Conservation (phyloP, 1,284 basidiomycete species). For the Malassezia restricta region DNA sequence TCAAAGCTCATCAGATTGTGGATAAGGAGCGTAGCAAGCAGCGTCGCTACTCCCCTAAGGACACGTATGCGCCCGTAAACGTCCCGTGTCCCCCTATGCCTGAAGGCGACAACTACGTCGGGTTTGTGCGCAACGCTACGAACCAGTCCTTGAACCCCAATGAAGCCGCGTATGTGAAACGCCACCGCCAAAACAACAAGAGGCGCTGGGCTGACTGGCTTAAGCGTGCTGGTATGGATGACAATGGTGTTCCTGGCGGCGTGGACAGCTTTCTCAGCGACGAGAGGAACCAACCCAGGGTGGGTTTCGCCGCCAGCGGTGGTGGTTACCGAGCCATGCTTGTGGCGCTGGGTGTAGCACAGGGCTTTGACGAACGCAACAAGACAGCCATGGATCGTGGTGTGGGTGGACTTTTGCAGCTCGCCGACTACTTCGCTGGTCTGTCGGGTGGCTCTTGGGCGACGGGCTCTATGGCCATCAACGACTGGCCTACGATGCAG, state of each 20-base stretch:
- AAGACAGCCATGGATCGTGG: conserved; percentile 30
- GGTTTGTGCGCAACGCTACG: conserved; percentile 28
- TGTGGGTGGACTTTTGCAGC: conserved; percentile 39
- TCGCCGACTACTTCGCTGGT: conserved; percentile 39
- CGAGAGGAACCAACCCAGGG: conserved; percentile 28
- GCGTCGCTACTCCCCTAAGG: conserved; percentile 22
- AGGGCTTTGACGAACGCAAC: conserved; percentile 38
- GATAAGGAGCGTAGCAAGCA: conserved; percentile 16
- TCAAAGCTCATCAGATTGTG: not conserved
- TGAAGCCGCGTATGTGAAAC: conserved; percentile 28
- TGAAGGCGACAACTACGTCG: conserved; percentile 16
- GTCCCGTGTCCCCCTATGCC: conserved; percentile 29
- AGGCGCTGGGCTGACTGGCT: conserved; percentile 30
- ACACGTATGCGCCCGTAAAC: conserved; percentile 26
- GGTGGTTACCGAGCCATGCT: conserved; percentile 51
- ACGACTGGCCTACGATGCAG: conserved; percentile 37
- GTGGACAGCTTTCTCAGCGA: conserved; percentile 25
- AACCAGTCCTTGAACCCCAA: conserved; percentile 19
- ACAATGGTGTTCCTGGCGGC: conserved; percentile 22
- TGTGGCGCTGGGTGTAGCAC: conserved; percentile 26
- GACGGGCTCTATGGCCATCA: conserved; percentile 28
- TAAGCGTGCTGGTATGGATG: conserved; percentile 19
- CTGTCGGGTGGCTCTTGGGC: conserved; percentile 43
- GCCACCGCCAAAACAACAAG: conserved; percentile 16
- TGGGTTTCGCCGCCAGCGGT: conserved; percentile 49